Conservation (phyloP, 2,329 filamentous ascomycete species). For the Epichloe uncinata region DNA sequence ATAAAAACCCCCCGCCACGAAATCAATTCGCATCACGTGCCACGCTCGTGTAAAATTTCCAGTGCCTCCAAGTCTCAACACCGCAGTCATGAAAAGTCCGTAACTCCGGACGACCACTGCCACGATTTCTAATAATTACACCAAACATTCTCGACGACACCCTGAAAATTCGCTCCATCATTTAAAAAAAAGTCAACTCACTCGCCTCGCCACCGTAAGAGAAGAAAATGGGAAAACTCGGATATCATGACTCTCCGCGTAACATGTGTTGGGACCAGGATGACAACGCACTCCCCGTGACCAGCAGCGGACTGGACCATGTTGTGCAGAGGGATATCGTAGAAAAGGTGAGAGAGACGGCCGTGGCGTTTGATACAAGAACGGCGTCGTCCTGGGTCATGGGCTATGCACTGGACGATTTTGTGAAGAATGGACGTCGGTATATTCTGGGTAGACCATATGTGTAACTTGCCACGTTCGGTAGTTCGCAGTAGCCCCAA, state of each 20-base stretch:
- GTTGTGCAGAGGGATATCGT: not conserved
- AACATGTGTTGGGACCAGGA: not conserved
- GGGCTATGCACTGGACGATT: not conserved
- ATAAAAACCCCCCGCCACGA: too few species aligned
- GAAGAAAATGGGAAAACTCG: not conserved
- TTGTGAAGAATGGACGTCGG: not conserved
- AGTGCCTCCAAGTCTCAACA: too few species aligned
- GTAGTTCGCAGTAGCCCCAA: too few species aligned
- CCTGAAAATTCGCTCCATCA: too few species aligned
- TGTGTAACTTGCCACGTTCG: constrained; percentile 17
- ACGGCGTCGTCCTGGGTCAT: not conserved
- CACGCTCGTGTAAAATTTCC: too few species aligned
- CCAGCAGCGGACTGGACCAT: not conserved
- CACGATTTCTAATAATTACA: too few species aligned
- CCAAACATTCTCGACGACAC: too few species aligned
- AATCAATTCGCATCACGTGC: too few species aligned
- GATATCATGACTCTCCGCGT: not conserved
- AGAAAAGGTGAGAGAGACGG: not conserved
- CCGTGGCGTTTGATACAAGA: not conserved
- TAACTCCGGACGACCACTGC: too few species aligned
- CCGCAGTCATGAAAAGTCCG: too few species aligned
- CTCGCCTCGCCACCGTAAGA: not conserved
- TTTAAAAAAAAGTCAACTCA: not conserved
- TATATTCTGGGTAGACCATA: not conserved
- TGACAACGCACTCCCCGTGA: not conserved